These are phyloP conservation scores for Rhododendron simsii DNA, from an alignment of 148 eudicot species.

Conservation along the genomic window DNA sequence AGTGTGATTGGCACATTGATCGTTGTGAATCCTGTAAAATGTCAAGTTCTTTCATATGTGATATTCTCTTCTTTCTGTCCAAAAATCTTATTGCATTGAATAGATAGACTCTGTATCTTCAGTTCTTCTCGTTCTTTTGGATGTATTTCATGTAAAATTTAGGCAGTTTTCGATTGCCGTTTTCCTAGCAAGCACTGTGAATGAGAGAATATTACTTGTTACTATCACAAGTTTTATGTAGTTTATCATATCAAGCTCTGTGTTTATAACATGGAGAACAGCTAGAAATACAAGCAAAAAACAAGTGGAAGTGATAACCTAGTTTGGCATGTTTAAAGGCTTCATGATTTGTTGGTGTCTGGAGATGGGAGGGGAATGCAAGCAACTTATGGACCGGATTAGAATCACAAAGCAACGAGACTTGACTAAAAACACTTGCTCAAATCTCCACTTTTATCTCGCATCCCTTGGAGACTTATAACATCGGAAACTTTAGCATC, in stretches of 20 bases:
- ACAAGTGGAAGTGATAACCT: background rate
- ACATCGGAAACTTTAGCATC: too few relatives aligned
- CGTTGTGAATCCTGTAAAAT: slow-evolving; percentile 9
- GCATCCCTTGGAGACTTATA: too few relatives aligned
- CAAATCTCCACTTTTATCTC: background rate
- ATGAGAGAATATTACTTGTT: background rate
- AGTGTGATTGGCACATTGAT: background rate
- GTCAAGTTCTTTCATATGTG: background rate
- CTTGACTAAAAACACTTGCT: background rate
- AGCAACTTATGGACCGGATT: background rate
- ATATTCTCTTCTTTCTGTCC: slow-evolving; percentile 9
- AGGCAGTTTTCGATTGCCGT: background rate
- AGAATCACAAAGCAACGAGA: background rate
- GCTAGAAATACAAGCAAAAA: background rate
- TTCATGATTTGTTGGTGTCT: too few relatives aligned
- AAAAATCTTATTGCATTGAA: slow-evolving; percentile 11
- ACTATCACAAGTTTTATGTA: background rate
- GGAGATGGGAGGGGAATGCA: background rate
- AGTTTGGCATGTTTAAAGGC: background rate
- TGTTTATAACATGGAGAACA: background rate
- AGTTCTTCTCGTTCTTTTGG: background rate
- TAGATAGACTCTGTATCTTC: background rate
- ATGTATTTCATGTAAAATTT: background rate
- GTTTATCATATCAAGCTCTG: too few relatives aligned
- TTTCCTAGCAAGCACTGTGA: background rate